Conservation (phyloP, 805 yeast genomes). For the Saturnispora galanensis region DNA sequence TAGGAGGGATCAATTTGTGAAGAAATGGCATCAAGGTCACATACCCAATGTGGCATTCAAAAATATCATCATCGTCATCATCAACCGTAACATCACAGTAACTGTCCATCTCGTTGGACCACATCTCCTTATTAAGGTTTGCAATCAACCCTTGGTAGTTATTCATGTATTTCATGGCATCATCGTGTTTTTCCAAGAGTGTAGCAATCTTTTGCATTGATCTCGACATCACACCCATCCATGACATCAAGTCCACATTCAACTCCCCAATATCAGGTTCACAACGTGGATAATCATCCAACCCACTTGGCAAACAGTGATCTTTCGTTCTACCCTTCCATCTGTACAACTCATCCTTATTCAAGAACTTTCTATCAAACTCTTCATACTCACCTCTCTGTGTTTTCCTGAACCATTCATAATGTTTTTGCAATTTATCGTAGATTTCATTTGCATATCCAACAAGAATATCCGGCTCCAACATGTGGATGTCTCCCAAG, state of each 20-base stretch:
- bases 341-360: constrained; percentile 59
- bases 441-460: constrained; percentile 57
- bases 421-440: constrained; percentile 68
- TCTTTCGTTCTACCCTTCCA: constrained; percentile 88
- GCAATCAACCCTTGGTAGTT: constrained; percentile 47
- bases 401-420: constrained; percentile 73
- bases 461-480: constrained; percentile 48
- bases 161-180: constrained; percentile 40
- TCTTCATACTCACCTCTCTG: constrained; percentile 70
- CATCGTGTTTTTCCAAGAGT: constrained; percentile 48
- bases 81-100: constrained; percentile 82
- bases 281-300: constrained; percentile 93
- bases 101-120: constrained; percentile 56
- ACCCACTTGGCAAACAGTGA: constrained; percentile 85
- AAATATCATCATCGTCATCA: constrained; percentile 54
- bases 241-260: constrained; percentile 78
- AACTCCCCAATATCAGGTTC: constrained; percentile 82
- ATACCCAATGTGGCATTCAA: constrained; percentile 86
- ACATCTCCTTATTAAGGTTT: constrained; percentile 68
- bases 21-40: constrained; percentile 79
- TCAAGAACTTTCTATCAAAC: constrained; percentile 50
- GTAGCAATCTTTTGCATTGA: constrained; percentile 69
- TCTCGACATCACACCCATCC: constrained; percentile 91
- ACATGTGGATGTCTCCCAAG: constrained; percentile 43
- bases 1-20: constrained; percentile 48